phyloP scores from a whole-genome alignment of 78 protist species.

The Emiliania huxleyi region DNA sequence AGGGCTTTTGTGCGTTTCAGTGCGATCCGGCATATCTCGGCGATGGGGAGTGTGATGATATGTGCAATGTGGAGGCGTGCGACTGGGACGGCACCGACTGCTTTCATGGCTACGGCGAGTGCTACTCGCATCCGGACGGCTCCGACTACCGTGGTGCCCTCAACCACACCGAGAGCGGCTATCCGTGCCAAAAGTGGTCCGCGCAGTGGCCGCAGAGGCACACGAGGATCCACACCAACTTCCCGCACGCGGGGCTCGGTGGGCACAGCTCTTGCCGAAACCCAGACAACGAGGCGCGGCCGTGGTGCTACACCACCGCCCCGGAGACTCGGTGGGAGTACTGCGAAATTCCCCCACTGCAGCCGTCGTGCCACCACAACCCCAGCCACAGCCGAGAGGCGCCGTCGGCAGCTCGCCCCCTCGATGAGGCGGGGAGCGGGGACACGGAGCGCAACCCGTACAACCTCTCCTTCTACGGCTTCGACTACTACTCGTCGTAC shows the following conservation, averaged over 20 bases:
- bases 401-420: too few relatives aligned
- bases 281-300: background rate
- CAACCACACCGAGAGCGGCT: background rate
- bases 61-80: background rate
- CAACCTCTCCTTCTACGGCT: too few relatives aligned
- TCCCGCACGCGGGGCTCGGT: constrained; percentile 12
- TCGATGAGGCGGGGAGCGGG: too few relatives aligned
- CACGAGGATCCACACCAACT: background rate
- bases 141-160: constrained; percentile 6
- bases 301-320: constrained; percentile 21
- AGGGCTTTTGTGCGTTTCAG: too few relatives aligned
- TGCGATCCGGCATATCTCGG: background rate
- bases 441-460: too few relatives aligned
- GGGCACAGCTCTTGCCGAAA: constrained; percentile 42
- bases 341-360: too few relatives aligned
- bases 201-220: background rate
- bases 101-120: background rate
- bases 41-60: background rate
- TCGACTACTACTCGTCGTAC: too few relatives aligned
- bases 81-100: background rate
- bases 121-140: background rate
- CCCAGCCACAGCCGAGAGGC: too few relatives aligned
- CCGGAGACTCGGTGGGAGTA: background rate
- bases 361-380: too few relatives aligned
- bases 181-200: constrained; percentile 11